phyloP scores from a whole-genome alignment of 75 land plant species.

The Cryptomeria japonica region DNA sequence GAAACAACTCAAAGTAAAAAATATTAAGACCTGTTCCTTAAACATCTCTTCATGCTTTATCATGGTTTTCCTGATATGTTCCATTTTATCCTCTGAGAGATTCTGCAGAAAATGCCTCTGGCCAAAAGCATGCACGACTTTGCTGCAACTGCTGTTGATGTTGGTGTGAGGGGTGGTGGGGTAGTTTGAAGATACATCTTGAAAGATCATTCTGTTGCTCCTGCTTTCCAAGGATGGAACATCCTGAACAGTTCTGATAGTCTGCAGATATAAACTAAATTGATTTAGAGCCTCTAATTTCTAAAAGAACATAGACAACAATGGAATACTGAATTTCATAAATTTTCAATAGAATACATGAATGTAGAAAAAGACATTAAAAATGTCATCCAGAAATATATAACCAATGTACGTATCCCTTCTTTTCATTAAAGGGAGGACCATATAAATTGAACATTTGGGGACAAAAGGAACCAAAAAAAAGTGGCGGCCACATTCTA shows the following conservation, averaged over 20 bases:
- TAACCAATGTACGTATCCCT: too few species aligned
- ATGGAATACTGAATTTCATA: background rate
- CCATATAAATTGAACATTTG: too few species aligned
- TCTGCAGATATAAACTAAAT: conserved; percentile 1
- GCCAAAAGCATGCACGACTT: conserved; percentile 1
- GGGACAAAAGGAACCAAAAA: background rate
- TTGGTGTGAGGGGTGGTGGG: background rate
- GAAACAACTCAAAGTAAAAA: background rate
- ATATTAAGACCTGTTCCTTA: conserved; percentile 3
- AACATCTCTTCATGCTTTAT: conserved; percentile 8
- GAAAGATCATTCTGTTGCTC: background rate
- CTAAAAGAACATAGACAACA: background rate
- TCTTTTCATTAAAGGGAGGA: too few species aligned
- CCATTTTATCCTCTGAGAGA: conserved; percentile 2
- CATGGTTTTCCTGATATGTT: conserved; percentile 9
- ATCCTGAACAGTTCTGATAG: background rate
- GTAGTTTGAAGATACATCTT: background rate
- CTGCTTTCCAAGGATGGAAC: conserved; percentile 9
- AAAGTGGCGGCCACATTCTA: background rate
- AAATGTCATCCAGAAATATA: too few species aligned
- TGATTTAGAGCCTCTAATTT: background rate
- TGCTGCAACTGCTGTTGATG: background rate
- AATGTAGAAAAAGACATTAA: background rate
- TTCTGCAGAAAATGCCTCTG: background rate
- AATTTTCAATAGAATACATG: background rate